phyloP scores from a whole-genome alignment of 139 green algal genomes.

The Diplosphaera chodatii region DNA sequence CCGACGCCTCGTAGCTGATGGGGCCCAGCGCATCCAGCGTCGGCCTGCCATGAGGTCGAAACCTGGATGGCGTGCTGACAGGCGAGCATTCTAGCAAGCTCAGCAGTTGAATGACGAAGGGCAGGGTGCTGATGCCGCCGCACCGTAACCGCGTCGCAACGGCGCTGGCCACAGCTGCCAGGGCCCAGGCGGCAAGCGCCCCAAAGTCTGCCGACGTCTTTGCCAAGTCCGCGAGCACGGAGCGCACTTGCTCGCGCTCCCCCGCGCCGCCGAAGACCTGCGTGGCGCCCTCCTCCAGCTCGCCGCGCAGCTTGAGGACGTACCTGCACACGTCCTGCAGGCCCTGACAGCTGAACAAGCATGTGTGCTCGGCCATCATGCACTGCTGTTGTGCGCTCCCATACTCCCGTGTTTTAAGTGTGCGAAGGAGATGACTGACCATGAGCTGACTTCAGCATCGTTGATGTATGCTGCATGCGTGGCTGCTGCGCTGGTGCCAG shows the following conservation, averaged over 20 bases:
- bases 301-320: slow-evolving; percentile 67
- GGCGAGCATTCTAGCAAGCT: not conserved
- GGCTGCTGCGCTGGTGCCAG: slow-evolving; percentile 3
- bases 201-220: slow-evolving; percentile 71
- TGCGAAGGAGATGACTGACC: slow-evolving; percentile 2
- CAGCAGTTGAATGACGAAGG: not conserved
- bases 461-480: slow-evolving; percentile 62
- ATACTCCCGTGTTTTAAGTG: too few species aligned
- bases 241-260: slow-evolving; percentile 65
- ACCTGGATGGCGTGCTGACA: not conserved
- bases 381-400: too few species aligned
- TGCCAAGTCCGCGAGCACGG: slow-evolving; percentile 69
- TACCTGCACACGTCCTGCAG: slow-evolving; percentile 36
- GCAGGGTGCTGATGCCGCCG: too few species aligned
- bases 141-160: slow-evolving; percentile 58
- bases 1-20: slow-evolving; percentile 64
- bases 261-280: slow-evolving; percentile 41
- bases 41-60: slow-evolving; percentile 13
- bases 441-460: slow-evolving; percentile 68
- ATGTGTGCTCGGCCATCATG: too few species aligned
- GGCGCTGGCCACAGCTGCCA: slow-evolving; percentile 66
- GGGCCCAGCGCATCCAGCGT: slow-evolving; percentile 62
- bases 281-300: slow-evolving; percentile 65
- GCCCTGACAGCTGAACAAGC: not conserved
- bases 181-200: slow-evolving; percentile 33